Evolutionary conservation across 441 rosid genomes (phyloP).

Genomic region (Gossypium lobatum): DNA sequence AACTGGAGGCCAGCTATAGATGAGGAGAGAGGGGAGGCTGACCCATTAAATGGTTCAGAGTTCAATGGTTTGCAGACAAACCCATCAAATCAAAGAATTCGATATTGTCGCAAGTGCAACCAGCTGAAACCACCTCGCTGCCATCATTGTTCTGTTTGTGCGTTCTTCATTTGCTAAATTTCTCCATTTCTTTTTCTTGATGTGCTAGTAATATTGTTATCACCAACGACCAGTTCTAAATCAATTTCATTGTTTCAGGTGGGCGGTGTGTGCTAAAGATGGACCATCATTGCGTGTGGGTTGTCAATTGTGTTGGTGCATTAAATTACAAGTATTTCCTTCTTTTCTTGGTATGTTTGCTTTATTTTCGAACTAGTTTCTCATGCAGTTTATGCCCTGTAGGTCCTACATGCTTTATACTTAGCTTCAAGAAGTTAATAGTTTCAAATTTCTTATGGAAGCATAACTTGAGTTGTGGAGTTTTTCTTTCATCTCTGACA

Average conservation of each 20-base stretch:
- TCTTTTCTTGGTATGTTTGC: conserved; percentile 65
- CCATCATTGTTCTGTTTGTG: conserved; percentile 89
- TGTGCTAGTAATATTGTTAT: neutral
- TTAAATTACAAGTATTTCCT: conserved; percentile 80
- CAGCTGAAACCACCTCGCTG: conserved; percentile 81
- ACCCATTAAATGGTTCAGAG: conserved; percentile 53
- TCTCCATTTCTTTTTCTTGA: neutral
- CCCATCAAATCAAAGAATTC: conserved; percentile 42
- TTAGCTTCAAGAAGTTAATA: neutral
- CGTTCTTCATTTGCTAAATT: conserved; percentile 22
- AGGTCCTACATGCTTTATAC: neutral
- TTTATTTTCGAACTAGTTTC: neutral
- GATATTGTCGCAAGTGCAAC: conserved; percentile 74
- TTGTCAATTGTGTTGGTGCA: conserved; percentile 87
- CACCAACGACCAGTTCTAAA: neutral
- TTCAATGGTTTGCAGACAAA: conserved; percentile 45
- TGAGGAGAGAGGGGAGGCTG: conserved; percentile 70
- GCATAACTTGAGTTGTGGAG: neutral
- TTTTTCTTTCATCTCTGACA: neutral
- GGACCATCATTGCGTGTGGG: conserved; percentile 98
- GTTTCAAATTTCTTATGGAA: neutral
- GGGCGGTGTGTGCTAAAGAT: conserved; percentile 80
- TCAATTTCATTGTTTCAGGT: conserved; percentile 38
- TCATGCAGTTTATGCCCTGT: neutral
- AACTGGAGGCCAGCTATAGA: conserved; percentile 65